phyloP scores from a whole-genome alignment of 306 rosid species.

The Senna siamea region DNA sequence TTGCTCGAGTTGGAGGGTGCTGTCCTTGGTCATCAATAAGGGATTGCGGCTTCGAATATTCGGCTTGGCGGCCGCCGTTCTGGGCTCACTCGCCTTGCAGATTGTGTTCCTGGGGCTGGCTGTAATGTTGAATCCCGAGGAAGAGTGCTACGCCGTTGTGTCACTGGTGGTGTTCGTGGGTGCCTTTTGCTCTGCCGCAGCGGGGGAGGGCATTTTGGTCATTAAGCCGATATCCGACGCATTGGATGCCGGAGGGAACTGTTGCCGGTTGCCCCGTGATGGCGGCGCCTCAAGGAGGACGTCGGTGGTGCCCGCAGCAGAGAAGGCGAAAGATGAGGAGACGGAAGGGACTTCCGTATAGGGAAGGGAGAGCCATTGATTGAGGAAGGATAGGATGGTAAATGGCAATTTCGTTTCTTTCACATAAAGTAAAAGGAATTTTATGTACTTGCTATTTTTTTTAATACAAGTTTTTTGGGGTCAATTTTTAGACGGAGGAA shows the following conservation, averaged over 20 bases:
- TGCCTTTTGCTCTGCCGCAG: conserved; percentile 53
- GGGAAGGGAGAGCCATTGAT: too few species aligned
- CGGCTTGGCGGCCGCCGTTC: conserved; percentile 40
- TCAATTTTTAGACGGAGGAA: not conserved
- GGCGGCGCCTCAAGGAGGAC: not conserved
- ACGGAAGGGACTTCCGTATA: not conserved
- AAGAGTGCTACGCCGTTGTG: conserved; percentile 37
- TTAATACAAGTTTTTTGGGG: too few species aligned
- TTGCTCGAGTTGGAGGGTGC: conserved; percentile 65
- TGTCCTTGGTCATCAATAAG: conserved; percentile 73
- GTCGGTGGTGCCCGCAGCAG: not conserved
- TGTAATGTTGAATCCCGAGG: conserved; percentile 50
- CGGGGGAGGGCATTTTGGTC: conserved; percentile 84
- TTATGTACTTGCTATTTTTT: too few species aligned
- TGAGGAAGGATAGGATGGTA: not conserved
- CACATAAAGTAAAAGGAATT: too few species aligned
- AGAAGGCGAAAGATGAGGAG: not conserved
- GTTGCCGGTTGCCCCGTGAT: conserved; percentile 11
- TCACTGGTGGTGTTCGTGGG: conserved; percentile 55
- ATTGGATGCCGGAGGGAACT: conserved; percentile 56
- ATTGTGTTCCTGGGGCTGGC: conserved; percentile 45
- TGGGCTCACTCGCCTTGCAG: conserved; percentile 62
- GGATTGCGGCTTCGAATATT: conserved; percentile 56
- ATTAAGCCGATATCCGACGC: conserved; percentile 76
- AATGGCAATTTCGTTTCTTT: not conserved